Evolutionary conservation across 2,329 filamentous ascomycete genomes (phyloP).

Genomic region (Trichoderma atrobrunneum): DNA sequence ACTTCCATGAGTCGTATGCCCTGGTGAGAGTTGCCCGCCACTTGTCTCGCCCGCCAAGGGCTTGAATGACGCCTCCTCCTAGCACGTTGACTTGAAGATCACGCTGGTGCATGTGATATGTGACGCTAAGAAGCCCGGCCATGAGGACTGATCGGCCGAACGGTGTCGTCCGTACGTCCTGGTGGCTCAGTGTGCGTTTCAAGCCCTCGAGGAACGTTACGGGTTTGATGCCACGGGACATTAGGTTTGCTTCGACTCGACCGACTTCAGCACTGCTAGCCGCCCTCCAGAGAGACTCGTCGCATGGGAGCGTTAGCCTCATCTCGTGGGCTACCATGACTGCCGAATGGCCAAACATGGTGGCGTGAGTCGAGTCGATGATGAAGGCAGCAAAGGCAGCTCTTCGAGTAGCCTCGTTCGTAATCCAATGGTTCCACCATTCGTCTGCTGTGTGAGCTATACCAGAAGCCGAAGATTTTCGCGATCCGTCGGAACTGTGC

Average conservation of each 20-base stretch:
- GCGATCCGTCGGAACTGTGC: conserved; percentile 55
- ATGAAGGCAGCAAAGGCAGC: conserved; percentile 93
- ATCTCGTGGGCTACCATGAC: conserved; percentile 98
- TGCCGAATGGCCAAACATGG: conserved; percentile 95
- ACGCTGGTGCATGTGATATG: conserved; percentile 96
- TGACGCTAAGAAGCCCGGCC: conserved; percentile 88
- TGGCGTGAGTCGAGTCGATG: conserved; percentile 92
- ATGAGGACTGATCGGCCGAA: conserved; percentile 93
- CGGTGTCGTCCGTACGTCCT: conserved; percentile 83
- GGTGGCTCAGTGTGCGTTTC: conserved; percentile 82
- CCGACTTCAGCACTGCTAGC: conserved; percentile 83
- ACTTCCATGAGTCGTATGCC: conserved; percentile 92
- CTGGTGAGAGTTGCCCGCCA: conserved; percentile 83
- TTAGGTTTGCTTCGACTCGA: conserved; percentile 74
- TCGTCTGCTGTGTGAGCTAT: conserved; percentile 72
- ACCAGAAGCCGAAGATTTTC: conserved; percentile 61
- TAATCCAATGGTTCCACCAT: conserved; percentile 96
- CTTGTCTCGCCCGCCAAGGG: conserved; percentile 82
- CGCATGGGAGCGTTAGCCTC: conserved; percentile 84
- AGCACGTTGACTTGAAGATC: conserved; percentile 90
- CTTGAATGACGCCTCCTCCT: conserved; percentile 66
- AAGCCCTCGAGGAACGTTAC: conserved; percentile 87
- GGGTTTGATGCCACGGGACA: conserved; percentile 77
- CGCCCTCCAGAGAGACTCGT: conserved; percentile 89
- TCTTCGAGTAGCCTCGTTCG: conserved; percentile 83